Conservation (phyloP, 805 yeast species). For the Candida cerambycidarum region DNA sequence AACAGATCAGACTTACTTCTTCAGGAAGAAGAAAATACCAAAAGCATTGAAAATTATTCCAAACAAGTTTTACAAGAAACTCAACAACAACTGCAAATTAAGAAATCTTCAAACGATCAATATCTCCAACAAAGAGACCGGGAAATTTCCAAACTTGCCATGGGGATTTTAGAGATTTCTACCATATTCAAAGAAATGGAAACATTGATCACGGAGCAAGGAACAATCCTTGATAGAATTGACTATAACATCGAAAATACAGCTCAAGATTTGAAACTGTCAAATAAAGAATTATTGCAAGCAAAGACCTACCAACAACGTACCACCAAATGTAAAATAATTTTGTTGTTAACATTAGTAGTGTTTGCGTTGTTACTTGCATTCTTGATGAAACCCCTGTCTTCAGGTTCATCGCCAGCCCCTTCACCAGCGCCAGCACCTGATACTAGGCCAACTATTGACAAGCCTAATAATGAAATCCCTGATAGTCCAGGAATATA, state of each 20-base stretch:
- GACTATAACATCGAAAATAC: slow-evolving; percentile 88
- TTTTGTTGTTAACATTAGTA: slow-evolving; percentile 66
- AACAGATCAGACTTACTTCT: slow-evolving; percentile 5
- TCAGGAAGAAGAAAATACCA: slow-evolving; percentile 31
- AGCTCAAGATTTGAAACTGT: slow-evolving; percentile 69
- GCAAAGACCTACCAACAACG: slow-evolving; percentile 84
- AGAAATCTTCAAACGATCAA: slow-evolving; percentile 22
- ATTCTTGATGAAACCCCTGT: slow-evolving; percentile 63
- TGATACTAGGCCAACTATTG: slow-evolving; percentile 12
- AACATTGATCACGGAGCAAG: slow-evolving; percentile 89
- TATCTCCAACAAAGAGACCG: slow-evolving; percentile 72
- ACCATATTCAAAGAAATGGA: slow-evolving; percentile 94
- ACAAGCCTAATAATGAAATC: slow-evolving; percentile 10
- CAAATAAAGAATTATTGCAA: slow-evolving; percentile 71
- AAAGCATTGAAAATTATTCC: slow-evolving; percentile 35
- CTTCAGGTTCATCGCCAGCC: slow-evolving; percentile 8
- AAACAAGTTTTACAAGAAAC: slow-evolving; percentile 30
- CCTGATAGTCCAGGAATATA: neutral
- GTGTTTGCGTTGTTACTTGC: slow-evolving; percentile 71
- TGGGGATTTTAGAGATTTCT: slow-evolving; percentile 90
- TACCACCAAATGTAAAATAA: slow-evolving; percentile 87
- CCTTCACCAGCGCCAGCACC: neutral
- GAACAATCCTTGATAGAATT: slow-evolving; percentile 87
- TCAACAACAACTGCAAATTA: slow-evolving; percentile 19
- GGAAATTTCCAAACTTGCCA: slow-evolving; percentile 88